Conservation (phyloP, 345 rosid genomes). For the Litchi chinensis region DNA sequence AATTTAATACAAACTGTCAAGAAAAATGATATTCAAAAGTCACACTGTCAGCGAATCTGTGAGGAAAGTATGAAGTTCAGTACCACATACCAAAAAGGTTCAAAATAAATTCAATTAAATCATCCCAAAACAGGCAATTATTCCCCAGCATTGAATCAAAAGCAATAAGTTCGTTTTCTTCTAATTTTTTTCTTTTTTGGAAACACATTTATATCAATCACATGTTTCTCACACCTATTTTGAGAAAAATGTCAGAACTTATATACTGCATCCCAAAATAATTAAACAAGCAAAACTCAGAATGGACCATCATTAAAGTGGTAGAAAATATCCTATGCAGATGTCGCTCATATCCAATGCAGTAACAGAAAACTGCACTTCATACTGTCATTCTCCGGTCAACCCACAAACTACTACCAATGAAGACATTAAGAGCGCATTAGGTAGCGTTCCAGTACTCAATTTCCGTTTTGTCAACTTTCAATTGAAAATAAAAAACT, state of each 20-base stretch:
- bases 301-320: not conserved
- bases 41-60: not conserved
- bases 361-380: not conserved
- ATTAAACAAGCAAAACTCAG: not conserved
- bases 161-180: not conserved
- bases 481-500: not conserved
- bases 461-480: not conserved
- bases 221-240: not conserved
- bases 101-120: not conserved
- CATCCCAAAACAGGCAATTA: constrained; percentile 1
- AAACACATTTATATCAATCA: not conserved
- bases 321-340: not conserved
- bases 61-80: not conserved
- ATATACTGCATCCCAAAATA: not conserved
- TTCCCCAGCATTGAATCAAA: not conserved
- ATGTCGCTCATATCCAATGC: not conserved
- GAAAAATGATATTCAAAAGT: not conserved
- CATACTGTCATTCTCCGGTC: not conserved
- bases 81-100: not conserved
- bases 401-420: not conserved
- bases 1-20: constrained; percentile 7
- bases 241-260: not conserved
- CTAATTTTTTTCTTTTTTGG: not conserved
- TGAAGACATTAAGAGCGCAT: not conserved
- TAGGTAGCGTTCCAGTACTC: not conserved